Evolutionary conservation across 2,329 filamentous ascomycete species (phyloP).

Genomic region (Zalaria sp.): DNA sequence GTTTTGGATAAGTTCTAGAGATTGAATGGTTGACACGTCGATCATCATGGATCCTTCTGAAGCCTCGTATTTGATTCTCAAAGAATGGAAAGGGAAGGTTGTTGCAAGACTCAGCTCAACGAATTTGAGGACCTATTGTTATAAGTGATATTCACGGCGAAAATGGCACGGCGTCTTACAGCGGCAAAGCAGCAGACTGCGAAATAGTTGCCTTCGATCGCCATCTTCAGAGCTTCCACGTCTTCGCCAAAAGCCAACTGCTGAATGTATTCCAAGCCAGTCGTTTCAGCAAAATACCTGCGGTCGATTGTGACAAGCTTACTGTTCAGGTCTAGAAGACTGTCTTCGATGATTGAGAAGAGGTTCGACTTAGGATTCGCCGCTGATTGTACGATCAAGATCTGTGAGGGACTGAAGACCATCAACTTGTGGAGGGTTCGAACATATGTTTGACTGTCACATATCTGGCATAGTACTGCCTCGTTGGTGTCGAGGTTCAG

Average conservation of each 20-base stretch:
- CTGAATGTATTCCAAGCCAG: constrained; percentile 64
- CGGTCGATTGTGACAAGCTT: constrained; percentile 54
- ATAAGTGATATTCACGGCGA: not conserved
- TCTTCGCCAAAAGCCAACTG: constrained; percentile 69
- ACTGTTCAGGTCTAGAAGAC: constrained; percentile 45
- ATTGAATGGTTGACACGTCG: constrained; percentile 73
- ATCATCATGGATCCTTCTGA: constrained; percentile 94
- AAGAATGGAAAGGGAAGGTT: constrained; percentile 61
- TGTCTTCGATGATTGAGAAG: constrained; percentile 59
- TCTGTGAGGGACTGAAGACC: constrained; percentile 64
- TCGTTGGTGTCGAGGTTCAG: constrained; percentile 77
- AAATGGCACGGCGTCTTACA: constrained; percentile 34
- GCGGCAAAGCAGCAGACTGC: constrained; percentile 75
- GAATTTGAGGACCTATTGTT: constrained; percentile 58
- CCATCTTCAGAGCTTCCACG: constrained; percentile 64
- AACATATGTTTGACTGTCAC: constrained; percentile 83
- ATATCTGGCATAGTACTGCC: constrained; percentile 76
- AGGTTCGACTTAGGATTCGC: constrained; percentile 60
- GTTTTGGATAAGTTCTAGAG: constrained; percentile 84
- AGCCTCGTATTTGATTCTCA: constrained; percentile 75
- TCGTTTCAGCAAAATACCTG: constrained; percentile 68
- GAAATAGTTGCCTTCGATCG: constrained; percentile 72
- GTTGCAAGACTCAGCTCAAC: constrained; percentile 56
- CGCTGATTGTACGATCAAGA: constrained; percentile 64
- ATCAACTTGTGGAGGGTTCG: constrained; percentile 76